These are phyloP conservation scores for Rheum nobile DNA, from an alignment of 148 eudicot species.

Conservation along the genomic window DNA sequence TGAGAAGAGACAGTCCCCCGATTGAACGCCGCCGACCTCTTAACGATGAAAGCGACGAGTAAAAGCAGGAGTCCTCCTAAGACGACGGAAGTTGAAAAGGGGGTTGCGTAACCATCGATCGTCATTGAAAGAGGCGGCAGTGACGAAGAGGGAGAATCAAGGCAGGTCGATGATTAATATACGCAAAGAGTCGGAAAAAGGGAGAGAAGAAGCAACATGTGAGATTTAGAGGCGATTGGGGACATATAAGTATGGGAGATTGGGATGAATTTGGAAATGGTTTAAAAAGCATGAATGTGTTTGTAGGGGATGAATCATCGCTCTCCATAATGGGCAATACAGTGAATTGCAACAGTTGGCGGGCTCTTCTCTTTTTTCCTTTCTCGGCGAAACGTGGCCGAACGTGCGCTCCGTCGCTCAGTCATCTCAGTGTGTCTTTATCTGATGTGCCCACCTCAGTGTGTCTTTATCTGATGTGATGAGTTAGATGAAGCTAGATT, in stretches of 20 bases:
- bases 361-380: background rate
- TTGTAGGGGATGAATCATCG: background rate
- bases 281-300: background rate
- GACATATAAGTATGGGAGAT: background rate
- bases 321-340: background rate
- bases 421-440: background rate
- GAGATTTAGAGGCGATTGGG: background rate
- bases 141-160: too few relatives aligned
- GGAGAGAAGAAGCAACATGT: background rate
- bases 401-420: too few relatives aligned
- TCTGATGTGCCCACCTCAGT: too few relatives aligned
- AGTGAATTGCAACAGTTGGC: background rate
- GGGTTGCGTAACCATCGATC: background rate
- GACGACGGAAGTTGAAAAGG: background rate
- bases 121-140: background rate
- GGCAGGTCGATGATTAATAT: too few relatives aligned
- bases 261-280: background rate
- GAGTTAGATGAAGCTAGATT: too few relatives aligned
- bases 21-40: background rate
- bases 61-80: constrained; percentile 1
- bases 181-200: background rate
- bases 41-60: background rate
- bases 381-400: background rate
- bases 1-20: background rate
- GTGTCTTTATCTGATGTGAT: too few relatives aligned